Evolutionary conservation across 768 basidiomycete genomes (phyloP).

Genomic region (Lactarius deliciosus): DNA sequence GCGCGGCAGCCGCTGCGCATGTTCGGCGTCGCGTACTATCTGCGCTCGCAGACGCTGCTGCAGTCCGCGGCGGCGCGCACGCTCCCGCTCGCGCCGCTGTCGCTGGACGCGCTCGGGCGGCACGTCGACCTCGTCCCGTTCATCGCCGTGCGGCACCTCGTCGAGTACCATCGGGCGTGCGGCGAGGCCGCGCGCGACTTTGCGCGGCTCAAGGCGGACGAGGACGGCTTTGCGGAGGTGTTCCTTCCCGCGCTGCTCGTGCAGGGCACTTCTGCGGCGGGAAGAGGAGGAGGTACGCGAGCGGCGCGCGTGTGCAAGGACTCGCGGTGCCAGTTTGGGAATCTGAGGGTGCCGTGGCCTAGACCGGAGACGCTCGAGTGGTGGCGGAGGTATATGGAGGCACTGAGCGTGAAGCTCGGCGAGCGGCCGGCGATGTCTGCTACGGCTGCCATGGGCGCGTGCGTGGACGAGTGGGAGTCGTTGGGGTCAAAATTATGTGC

Average conservation of each 20-base stretch:
- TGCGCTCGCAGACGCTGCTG: constrained; percentile 9
- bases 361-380: constrained; percentile 10
- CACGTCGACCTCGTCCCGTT: constrained; percentile 18
- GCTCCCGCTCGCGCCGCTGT: constrained; percentile 10
- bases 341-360: background rate
- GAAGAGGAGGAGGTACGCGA: background rate
- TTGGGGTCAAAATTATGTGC: constrained; percentile 11
- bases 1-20: constrained; percentile 9
- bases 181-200: constrained; percentile 4
- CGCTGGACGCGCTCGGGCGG: constrained; percentile 12
- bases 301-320: constrained; percentile 6
- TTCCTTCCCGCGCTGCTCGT: constrained; percentile 1
- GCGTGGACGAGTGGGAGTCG: constrained; percentile 10
- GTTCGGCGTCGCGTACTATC: constrained; percentile 12
- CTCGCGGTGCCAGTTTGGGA: constrained; percentile 16
- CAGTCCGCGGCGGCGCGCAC: constrained; percentile 8
- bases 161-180: constrained; percentile 16
- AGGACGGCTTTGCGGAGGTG: constrained; percentile 15
- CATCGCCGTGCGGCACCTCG: constrained; percentile 14
- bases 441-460: constrained; percentile 9
- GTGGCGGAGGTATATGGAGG: constrained; percentile 12
- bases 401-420: background rate
- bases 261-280: background rate
- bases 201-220: constrained; percentile 4
- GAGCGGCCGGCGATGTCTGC: constrained; percentile 6